Evolutionary conservation across 768 basidiomycete species (phyloP).

Genomic region (Suillus decipiens): DNA sequence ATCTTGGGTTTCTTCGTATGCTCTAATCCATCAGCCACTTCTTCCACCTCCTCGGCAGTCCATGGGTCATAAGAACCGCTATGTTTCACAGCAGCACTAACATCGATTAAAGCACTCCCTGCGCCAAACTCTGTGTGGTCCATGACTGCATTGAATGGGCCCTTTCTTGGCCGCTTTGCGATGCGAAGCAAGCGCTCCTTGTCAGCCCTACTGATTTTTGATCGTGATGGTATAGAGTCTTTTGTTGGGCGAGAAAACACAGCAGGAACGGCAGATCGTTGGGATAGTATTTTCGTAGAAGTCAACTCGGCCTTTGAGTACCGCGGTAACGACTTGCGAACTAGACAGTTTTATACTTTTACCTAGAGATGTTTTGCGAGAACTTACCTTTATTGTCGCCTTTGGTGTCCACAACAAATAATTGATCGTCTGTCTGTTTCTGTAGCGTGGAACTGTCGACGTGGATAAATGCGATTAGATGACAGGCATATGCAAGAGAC

Average conservation of each 20-base stretch:
- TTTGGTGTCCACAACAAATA: slow-evolving; percentile 79
- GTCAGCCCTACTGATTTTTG: slow-evolving; percentile 59
- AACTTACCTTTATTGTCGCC: slow-evolving; percentile 74
- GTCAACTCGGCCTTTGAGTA: slow-evolving; percentile 56
- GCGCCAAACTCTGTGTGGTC: slow-evolving; percentile 68
- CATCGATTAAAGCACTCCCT: slow-evolving; percentile 63
- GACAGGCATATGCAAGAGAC: not conserved
- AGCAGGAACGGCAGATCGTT: slow-evolving; percentile 88
- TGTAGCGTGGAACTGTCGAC: slow-evolving; percentile 57
- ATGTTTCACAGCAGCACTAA: slow-evolving; percentile 68
- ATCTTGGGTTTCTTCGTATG: slow-evolving; percentile 40
- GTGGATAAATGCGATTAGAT: not conserved
- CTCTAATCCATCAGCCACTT: slow-evolving; percentile 44
- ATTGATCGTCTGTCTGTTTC: slow-evolving; percentile 66
- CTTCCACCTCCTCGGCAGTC: slow-evolving; percentile 40
- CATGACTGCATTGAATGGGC: slow-evolving; percentile 70
- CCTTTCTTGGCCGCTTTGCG: slow-evolving; percentile 68
- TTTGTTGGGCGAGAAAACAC: slow-evolving; percentile 56
- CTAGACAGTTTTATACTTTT: slow-evolving; percentile 33
- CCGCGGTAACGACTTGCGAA: slow-evolving; percentile 58
- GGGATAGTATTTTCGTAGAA: slow-evolving; percentile 77
- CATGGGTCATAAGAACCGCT: slow-evolving; percentile 72
- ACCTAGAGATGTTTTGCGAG: not conserved
- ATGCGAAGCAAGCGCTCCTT: slow-evolving; percentile 77
- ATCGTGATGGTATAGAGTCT: slow-evolving; percentile 22